Conservation (phyloP, 2,329 filamentous ascomycete genomes). For the Tolypocladium tundrense region DNA sequence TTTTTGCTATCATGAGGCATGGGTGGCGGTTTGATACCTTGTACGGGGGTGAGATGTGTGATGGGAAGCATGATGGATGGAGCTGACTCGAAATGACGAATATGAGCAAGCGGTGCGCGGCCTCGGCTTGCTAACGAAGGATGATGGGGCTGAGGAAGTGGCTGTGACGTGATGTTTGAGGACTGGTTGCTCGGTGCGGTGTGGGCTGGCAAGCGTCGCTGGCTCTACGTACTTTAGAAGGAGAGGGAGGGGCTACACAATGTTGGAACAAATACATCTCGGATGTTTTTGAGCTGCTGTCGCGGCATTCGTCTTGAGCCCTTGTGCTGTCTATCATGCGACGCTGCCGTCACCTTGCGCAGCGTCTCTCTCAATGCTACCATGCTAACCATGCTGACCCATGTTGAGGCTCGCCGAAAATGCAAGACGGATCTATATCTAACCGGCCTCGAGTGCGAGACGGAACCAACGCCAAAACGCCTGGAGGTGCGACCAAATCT, state of each 20-base stretch:
- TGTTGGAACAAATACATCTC: not conserved
- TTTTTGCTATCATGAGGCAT: constrained; percentile 2
- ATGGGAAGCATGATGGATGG: not conserved
- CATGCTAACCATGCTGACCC: not conserved
- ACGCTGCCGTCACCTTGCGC: not conserved
- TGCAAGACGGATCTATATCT: not conserved
- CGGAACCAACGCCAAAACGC: not conserved
- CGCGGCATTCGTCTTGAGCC: not conserved
- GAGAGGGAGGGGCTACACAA: not conserved
- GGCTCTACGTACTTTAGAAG: not conserved
- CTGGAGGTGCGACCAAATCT: not conserved
- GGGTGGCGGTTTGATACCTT: constrained; percentile 4
- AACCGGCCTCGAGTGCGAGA: not conserved
- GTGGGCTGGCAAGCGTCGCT: not conserved
- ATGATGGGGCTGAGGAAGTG: not conserved
- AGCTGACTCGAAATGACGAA: not conserved
- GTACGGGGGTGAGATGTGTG: not conserved
- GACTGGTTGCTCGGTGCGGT: not conserved
- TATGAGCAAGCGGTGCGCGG: not conserved
- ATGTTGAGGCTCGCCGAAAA: not conserved
- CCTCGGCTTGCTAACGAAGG: not conserved
- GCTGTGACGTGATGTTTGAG: not conserved
- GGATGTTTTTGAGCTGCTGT: not conserved
- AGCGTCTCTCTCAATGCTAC: not conserved
- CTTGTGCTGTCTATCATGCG: not conserved